phyloP scores from a whole-genome alignment of 2,329 filamentous ascomycete species.

The Westerdykella sp. region DNA sequence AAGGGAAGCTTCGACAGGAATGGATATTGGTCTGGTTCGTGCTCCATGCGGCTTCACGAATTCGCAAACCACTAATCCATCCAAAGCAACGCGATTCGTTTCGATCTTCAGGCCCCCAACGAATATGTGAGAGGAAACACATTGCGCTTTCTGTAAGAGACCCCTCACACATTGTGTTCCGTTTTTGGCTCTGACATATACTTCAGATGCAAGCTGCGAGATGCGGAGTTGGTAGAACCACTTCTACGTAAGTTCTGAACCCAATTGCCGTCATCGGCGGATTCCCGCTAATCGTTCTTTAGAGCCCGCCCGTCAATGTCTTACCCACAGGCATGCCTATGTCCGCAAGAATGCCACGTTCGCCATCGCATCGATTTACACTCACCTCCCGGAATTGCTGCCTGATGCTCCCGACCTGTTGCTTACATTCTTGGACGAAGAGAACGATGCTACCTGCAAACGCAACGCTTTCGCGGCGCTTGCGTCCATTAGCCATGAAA shows the following conservation, averaged over 20 bases:
- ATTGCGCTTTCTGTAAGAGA: conserved; percentile 69
- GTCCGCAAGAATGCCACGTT: conserved; percentile 98
- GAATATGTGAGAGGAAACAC: conserved; percentile 98
- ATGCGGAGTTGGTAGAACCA: conserved; percentile 92
- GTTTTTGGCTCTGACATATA: conserved; percentile 10
- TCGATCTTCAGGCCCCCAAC: conserved; percentile 94
- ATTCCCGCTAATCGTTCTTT: conserved; percentile 7
- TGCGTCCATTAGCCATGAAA: conserved; percentile 85
- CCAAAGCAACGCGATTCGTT: conserved; percentile 87
- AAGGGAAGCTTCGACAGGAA: conserved; percentile 96
- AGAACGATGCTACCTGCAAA: conserved; percentile 94
- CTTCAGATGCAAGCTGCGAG: conserved; percentile 72
- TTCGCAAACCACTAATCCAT: conserved; percentile 18
- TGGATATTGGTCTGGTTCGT: conserved; percentile 96
- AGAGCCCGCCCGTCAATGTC: conserved; percentile 78
- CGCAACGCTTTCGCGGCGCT: conserved; percentile 94
- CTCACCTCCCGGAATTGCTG: conserved; percentile 84
- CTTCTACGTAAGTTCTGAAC: conserved; percentile 54
- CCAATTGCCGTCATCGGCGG: neutral
- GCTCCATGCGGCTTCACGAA: conserved; percentile 7
- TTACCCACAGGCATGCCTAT: conserved; percentile 95
- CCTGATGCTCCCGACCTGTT: conserved; percentile 93
- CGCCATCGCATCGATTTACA: conserved; percentile 85
- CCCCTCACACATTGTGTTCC: neutral
- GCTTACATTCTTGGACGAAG: conserved; percentile 77